A percentile compares a stretch with the other conserved stretches of the same genome.
phyloP scores from a whole-genome alignment of 345 rosid genomes.

The Psidium friedrichsthalianum region DNA sequence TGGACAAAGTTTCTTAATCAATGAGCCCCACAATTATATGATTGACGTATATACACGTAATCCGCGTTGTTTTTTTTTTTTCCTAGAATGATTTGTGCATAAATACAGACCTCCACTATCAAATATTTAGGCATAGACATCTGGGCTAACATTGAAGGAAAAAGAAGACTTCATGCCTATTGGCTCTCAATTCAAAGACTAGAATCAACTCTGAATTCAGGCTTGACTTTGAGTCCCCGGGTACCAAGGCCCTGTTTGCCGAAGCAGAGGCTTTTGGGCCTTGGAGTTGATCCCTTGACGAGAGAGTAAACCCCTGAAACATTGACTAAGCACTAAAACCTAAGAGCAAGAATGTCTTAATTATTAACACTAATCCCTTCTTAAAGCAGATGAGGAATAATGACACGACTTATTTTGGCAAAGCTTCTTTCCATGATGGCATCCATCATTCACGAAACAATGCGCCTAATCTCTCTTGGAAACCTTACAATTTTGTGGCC shows the following conservation, averaged over 20 bases:
- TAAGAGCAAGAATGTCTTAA: not conserved
- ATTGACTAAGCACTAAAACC: not conserved
- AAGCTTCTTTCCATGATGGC: not conserved
- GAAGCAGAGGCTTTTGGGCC: not conserved
- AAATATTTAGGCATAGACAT: not conserved
- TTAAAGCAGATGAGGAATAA: not conserved
- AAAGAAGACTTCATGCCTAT: not conserved
- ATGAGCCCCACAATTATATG: not conserved
- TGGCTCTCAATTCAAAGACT: not conserved
- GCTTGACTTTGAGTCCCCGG: not conserved
- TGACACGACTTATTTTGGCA: not conserved
- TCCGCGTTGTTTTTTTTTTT: not conserved
- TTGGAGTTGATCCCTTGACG: not conserved
- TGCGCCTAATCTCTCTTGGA: not conserved
- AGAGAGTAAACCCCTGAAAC: not conserved
- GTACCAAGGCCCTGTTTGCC: not conserved
- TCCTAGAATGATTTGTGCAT: not conserved
- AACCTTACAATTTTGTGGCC: not conserved
- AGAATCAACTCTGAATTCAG: not conserved
- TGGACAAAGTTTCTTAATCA: too few relatives aligned
- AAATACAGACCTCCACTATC: not conserved
- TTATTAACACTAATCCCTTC: not conserved
- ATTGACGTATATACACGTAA: not conserved
- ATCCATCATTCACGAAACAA: not conserved
- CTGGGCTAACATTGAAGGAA: not conserved